These are phyloP conservation scores for Thymus quinquecostatus DNA, from an alignment of 257 asterid genomes.

Conservation along the genomic window DNA sequence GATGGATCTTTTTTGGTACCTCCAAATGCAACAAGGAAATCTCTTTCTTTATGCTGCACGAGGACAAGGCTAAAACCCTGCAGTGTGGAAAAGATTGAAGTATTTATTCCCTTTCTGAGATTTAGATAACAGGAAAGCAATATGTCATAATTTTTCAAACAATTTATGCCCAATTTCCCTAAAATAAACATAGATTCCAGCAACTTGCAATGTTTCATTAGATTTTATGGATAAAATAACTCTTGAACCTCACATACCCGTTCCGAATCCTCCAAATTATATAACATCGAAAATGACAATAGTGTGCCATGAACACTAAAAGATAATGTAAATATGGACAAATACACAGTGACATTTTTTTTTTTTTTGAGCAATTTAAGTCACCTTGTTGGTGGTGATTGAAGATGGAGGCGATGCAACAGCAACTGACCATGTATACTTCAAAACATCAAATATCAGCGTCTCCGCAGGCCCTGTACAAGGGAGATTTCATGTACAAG, in stretches of 20 bases:
- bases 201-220: slow-evolving; percentile 15
- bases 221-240: background rate
- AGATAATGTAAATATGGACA: slow-evolving; percentile 6
- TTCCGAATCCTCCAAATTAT: slow-evolving; percentile 6
- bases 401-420: slow-evolving; percentile 83
- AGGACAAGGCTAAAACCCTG: slow-evolving; percentile 98
- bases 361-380: background rate
- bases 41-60: slow-evolving; percentile 90
- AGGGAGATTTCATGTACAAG: background rate
- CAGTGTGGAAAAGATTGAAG: slow-evolving; percentile 31
- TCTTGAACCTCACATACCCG: background rate
- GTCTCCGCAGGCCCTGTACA: slow-evolving; percentile 87
- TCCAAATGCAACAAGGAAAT: slow-evolving; percentile 96
- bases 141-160: background rate
- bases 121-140: background rate
- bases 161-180: background rate
- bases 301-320: background rate
- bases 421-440: slow-evolving; percentile 89
- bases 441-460: slow-evolving; percentile 77
- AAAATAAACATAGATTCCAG: slow-evolving; percentile 16
- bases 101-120: background rate
- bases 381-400: slow-evolving; percentile 79
- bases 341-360: background rate
- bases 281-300: background rate
- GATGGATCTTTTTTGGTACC: slow-evolving; percentile 95